Evolutionary conservation across 1,284 basidiomycete species (phyloP).

Genomic region (Jaminaea rosea): DNA sequence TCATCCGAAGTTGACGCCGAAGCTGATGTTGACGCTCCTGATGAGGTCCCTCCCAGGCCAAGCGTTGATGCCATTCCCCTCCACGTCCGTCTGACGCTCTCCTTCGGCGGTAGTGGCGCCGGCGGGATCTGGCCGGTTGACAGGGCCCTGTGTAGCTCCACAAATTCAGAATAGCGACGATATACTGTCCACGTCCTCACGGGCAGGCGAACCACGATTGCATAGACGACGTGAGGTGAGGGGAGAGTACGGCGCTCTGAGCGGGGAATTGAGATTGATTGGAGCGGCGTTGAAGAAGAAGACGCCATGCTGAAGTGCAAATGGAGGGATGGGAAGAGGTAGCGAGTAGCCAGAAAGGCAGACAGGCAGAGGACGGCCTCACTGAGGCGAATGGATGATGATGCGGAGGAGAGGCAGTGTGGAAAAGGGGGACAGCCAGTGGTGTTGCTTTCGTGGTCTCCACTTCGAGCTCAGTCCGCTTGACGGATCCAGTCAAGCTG

Average conservation of each 20-base stretch:
- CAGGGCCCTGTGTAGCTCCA: constrained; percentile 72
- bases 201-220: constrained; percentile 60
- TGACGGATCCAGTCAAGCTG: too few relatives aligned
- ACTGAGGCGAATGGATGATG: too few relatives aligned
- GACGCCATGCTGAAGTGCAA: too few relatives aligned
- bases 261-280: constrained; percentile 6
- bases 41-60: constrained; percentile 11
- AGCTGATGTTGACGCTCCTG: too few relatives aligned
- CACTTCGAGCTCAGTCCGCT: too few relatives aligned
- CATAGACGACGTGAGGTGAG: constrained; percentile 64
- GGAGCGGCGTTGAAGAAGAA: too few relatives aligned
- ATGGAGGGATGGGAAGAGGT: too few relatives aligned
- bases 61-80: constrained; percentile 33
- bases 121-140: constrained; percentile 65
- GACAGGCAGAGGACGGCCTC: too few relatives aligned
- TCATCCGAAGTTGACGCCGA: constrained; percentile 10
- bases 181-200: constrained; percentile 85
- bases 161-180: constrained; percentile 87
- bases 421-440: too few relatives aligned
- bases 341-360: too few relatives aligned
- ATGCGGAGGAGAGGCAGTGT: too few relatives aligned
- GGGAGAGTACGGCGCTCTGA: constrained; percentile 13
- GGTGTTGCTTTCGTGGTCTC: too few relatives aligned
- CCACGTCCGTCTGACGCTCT: constrained; percentile 52
- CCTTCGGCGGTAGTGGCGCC: constrained; percentile 68